A percentile compares a stretch with the other conserved stretches of the same genome.
Evolutionary conservation across 2,329 filamentous ascomycete genomes (phyloP).

Genomic region (Phialophora chinensis): DNA sequence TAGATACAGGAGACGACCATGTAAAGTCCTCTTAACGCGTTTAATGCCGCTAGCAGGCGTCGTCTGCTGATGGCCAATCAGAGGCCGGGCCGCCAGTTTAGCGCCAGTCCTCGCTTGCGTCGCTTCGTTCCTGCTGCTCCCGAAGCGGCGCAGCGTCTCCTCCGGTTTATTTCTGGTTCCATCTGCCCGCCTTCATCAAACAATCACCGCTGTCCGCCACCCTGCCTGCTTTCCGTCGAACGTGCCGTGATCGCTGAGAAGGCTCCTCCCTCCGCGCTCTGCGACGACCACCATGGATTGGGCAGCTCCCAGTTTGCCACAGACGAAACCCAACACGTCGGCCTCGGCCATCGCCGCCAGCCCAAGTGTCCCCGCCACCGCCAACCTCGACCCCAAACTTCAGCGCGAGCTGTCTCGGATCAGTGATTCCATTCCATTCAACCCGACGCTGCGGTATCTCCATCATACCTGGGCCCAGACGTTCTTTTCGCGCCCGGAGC

Average conservation of each 20-base stretch:
- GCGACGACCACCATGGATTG: slow-evolving; percentile 32
- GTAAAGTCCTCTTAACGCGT: neutral
- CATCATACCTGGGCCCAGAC: slow-evolving; percentile 96
- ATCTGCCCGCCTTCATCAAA: slow-evolving; percentile 20
- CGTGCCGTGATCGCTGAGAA: slow-evolving; percentile 21
- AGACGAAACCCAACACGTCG: slow-evolving; percentile 32
- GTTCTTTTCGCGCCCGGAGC: slow-evolving; percentile 85
- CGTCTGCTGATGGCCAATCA: slow-evolving; percentile 27
- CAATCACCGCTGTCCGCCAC: neutral
- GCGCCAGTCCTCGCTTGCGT: neutral
- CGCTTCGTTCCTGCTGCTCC: neutral
- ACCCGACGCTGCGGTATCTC: slow-evolving; percentile 71
- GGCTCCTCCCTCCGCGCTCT: neutral
- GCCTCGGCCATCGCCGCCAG: slow-evolving; percentile 2
- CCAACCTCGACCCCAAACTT: slow-evolving; percentile 54
- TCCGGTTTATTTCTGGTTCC: slow-evolving; percentile 11
- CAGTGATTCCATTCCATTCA: slow-evolving; percentile 73
- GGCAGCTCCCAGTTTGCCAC: slow-evolving; percentile 35
- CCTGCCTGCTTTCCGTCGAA: neutral
- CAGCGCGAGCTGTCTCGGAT: slow-evolving; percentile 63
- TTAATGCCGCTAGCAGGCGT: slow-evolving; percentile 4
- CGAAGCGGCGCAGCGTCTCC: neutral
- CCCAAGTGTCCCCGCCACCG: slow-evolving; percentile 25
- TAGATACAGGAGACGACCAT: neutral
- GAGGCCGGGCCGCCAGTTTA: slow-evolving; percentile 22